These are phyloP conservation scores for Ceraceosorus guamensis DNA, from an alignment of 1,284 basidiomycete genomes.

Conservation along the genomic window DNA sequence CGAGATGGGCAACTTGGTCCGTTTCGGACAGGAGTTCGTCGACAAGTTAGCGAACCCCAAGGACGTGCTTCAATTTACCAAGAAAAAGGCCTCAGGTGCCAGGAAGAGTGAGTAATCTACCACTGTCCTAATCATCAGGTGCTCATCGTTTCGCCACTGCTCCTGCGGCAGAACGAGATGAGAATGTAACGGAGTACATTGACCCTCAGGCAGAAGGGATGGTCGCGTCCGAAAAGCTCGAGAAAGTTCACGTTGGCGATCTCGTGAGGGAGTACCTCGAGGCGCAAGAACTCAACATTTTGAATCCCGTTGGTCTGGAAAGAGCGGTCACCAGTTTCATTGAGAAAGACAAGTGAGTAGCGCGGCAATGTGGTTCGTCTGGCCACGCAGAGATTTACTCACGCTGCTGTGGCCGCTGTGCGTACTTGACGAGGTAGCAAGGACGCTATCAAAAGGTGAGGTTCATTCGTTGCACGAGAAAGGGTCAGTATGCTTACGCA, in stretches of 20 bases:
- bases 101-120: neutral
- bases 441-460: conserved; percentile 24
- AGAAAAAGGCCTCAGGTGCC: conserved; percentile 56
- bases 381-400: conserved; percentile 25
- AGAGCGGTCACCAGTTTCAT: conserved; percentile 40
- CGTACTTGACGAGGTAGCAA: conserved; percentile 30
- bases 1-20: conserved; percentile 66
- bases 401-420: conserved; percentile 22
- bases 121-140: neutral
- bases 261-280: conserved; percentile 37
- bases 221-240: conserved; percentile 20
- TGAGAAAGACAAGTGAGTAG: conserved; percentile 38
- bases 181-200: conserved; percentile 6
- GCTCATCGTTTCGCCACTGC: neutral
- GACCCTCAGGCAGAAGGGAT: conserved; percentile 11
- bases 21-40: conserved; percentile 91
- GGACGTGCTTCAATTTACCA: conserved; percentile 81
- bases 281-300: conserved; percentile 36
- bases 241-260: conserved; percentile 31
- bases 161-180: conserved; percentile 12
- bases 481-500: neutral
- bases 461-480: conserved; percentile 16
- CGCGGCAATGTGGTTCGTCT: conserved; percentile 33
- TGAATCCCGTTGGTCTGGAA: conserved; percentile 34
- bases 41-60: conserved; percentile 87